phyloP scores from a whole-genome alignment of 495 filamentous ascomycete species.

The Glutinoglossum americanum region DNA sequence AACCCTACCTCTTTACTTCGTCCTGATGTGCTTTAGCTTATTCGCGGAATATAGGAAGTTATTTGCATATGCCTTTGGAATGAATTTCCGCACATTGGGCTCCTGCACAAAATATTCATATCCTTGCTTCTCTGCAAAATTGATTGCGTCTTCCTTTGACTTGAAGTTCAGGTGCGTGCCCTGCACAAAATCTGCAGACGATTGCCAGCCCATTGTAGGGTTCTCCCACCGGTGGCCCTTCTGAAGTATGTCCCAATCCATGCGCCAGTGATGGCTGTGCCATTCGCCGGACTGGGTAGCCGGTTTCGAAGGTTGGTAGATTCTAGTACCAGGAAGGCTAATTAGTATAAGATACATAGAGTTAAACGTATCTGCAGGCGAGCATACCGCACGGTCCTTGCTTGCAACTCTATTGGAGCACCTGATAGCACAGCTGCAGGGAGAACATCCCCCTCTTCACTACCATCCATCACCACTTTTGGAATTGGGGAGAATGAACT shows the following conservation, averaged over 20 bases:
- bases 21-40: conserved; percentile 80
- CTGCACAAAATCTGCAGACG: conserved; percentile 81
- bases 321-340: conserved; percentile 30
- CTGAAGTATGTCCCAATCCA: conserved; percentile 90
- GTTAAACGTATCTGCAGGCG: not conserved
- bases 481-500: conserved; percentile 82
- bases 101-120: conserved; percentile 99
- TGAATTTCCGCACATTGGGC: conserved; percentile 66
- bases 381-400: conserved; percentile 70
- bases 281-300: conserved; percentile 84
- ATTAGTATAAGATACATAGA: not conserved
- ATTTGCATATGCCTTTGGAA: conserved; percentile 87
- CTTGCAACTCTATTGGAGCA: conserved; percentile 81
- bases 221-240: conserved; percentile 97
- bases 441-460: conserved; percentile 51
- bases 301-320: conserved; percentile 73
- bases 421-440: conserved; percentile 77
- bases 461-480: conserved; percentile 71
- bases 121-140: conserved; percentile 93
- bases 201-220: conserved; percentile 94
- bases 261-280: conserved; percentile 70
- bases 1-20: conserved; percentile 41
- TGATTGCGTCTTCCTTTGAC: conserved; percentile 82
- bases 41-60: conserved; percentile 72
- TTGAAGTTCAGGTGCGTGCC: conserved; percentile 79